A percentile compares a stretch with the other conserved stretches of the same genome.
Conservation (phyloP, 345 rosid species). For the Barbarea vulgaris region DNA sequence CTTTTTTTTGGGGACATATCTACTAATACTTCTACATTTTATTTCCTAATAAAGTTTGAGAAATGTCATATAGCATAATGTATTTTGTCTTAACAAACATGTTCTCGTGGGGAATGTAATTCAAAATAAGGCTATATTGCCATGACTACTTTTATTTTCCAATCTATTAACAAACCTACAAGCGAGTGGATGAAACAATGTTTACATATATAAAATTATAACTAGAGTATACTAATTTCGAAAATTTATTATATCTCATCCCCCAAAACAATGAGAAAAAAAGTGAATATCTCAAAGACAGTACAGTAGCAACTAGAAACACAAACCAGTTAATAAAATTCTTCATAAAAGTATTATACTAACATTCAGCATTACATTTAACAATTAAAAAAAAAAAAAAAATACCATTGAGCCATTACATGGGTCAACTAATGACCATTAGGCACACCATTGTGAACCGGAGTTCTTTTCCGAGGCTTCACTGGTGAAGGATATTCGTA, state of each 20-base stretch:
- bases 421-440: conserved; percentile 22
- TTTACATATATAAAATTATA: not conserved
- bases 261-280: not conserved
- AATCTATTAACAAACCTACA: not conserved
- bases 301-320: not conserved
- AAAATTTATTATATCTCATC: too few relatives aligned
- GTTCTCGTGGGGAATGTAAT: not conserved
- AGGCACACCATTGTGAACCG: conserved; percentile 33
- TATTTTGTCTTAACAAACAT: not conserved
- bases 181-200: not conserved
- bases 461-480: conserved; percentile 34
- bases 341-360: not conserved
- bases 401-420: too few relatives aligned
- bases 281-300: not conserved
- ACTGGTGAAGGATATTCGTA: conserved; percentile 29
- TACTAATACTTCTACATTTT: not conserved
- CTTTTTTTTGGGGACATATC: not conserved
- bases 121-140: not conserved
- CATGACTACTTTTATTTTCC: not conserved
- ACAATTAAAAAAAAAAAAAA: not conserved
- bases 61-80: not conserved
- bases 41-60: not conserved
- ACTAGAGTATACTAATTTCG: not conserved
- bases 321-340: not conserved
- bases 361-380: conserved; percentile 16